phyloP scores from a whole-genome alignment of 768 basidiomycete genomes.

The Tephrocybe sp. region DNA sequence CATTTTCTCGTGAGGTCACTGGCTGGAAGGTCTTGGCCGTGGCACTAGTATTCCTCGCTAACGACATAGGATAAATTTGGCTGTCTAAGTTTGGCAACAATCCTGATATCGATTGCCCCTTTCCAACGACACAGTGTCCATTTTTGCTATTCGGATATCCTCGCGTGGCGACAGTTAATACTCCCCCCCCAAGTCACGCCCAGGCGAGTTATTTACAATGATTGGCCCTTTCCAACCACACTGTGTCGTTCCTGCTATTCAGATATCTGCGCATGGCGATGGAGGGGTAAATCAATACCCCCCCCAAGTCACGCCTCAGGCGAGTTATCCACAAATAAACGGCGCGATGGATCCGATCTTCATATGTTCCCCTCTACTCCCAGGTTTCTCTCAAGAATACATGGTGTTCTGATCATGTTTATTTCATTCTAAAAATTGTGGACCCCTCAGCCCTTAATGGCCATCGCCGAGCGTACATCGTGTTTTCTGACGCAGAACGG shows the following conservation, averaged over 20 bases:
- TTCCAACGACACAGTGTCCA: not conserved
- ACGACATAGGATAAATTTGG: not conserved
- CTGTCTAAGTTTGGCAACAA: not conserved
- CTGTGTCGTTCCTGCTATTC: not conserved
- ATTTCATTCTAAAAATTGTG: too few relatives aligned
- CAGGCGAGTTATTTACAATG: too few relatives aligned
- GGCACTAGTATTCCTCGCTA: not conserved
- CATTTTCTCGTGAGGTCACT: too few relatives aligned
- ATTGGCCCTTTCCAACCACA: too few relatives aligned
- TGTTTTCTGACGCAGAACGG: too few relatives aligned
- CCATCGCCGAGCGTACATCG: too few relatives aligned
- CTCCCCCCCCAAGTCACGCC: too few relatives aligned
- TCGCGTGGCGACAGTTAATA: not conserved
- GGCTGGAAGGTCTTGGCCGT: not conserved
- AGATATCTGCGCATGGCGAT: not conserved
- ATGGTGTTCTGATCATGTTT: not conserved
- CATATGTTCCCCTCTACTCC: too few relatives aligned
- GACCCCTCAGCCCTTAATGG: too few relatives aligned
- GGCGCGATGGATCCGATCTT: not conserved
- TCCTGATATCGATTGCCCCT: conserved; percentile 6
- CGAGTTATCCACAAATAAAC: not conserved
- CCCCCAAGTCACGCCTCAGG: too few relatives aligned
- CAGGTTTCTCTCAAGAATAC: too few relatives aligned
- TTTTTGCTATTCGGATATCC: not conserved
- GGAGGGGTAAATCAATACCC: not conserved